Percentiles rank a stretch among this genome's conserved stretches.
phyloP scores from a whole-genome alignment of 345 rosid genomes.

The Bruguiera parviflora region DNA sequence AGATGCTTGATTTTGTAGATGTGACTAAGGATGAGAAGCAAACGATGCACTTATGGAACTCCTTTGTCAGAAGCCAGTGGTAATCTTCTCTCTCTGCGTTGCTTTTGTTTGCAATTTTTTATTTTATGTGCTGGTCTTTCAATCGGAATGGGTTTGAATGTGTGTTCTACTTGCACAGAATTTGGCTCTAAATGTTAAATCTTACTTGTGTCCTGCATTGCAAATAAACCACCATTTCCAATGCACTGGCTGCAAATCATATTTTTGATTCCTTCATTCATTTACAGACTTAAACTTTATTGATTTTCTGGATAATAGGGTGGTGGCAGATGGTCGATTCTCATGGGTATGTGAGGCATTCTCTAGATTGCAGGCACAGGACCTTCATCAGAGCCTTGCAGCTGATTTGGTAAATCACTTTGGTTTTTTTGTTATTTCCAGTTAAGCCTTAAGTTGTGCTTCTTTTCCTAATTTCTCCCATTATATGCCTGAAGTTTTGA shows the following conservation, averaged over 20 bases:
- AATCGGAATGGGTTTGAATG: too few species aligned
- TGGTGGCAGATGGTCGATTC: conserved; percentile 93
- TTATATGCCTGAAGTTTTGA: too few species aligned
- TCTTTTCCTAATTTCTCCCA: too few species aligned
- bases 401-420: too few species aligned
- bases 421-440: too few species aligned
- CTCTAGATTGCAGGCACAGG: conserved; percentile 45
- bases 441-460: too few species aligned
- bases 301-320: conserved; percentile 39
- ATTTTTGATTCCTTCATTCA: background rate
- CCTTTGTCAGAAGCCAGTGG: conserved; percentile 93
- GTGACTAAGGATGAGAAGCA: conserved; percentile 94
- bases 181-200: too few species aligned
- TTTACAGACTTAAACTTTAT: background rate
- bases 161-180: too few species aligned
- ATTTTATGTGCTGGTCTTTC: background rate
- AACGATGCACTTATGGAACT: conserved; percentile 96
- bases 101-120: background rate
- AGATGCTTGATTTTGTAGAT: conserved; percentile 98
- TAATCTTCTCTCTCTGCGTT: conserved; percentile 21
- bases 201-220: too few species aligned
- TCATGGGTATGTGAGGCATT: conserved; percentile 98
- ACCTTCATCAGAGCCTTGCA: too few species aligned
- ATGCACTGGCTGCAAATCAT: background rate
- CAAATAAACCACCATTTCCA: too few species aligned